Evolutionary conservation across 2,329 filamentous ascomycete species (phyloP).

Genomic region (Ceratocystis colombiana): DNA sequence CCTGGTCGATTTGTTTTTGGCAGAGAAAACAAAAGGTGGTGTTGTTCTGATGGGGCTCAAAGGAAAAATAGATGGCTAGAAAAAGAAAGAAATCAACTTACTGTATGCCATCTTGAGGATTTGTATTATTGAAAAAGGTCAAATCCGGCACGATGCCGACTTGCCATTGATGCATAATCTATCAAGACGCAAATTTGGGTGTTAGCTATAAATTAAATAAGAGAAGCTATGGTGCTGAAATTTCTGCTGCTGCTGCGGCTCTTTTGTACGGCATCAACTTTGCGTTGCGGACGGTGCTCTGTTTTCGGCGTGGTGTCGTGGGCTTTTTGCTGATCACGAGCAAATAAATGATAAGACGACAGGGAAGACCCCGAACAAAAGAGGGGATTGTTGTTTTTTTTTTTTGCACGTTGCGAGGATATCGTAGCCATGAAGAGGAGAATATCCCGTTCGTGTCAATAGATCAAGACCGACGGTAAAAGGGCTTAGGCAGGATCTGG

Average conservation of each 20-base stretch:
- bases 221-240: not conserved
- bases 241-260: not conserved
- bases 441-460: not conserved
- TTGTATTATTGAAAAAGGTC: conserved; percentile 44
- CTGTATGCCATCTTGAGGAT: conserved; percentile 48
- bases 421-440: not conserved
- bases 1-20: conserved; percentile 19
- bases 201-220: not conserved
- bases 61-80: conserved; percentile 29
- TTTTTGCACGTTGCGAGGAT: not conserved
- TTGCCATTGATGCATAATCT: conserved; percentile 54
- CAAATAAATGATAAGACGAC: not conserved
- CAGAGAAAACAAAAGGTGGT: conserved; percentile 18
- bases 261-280: not conserved
- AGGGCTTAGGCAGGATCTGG: no score
- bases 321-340: not conserved
- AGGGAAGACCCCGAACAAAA: not conserved
- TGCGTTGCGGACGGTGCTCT: not conserved
- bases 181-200: conserved; percentile 20
- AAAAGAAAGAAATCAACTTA: conserved; percentile 38
- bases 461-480: not conserved
- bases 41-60: conserved; percentile 29
- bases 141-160: conserved; percentile 51
- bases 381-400: not conserved
- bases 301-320: not conserved